Evolutionary conservation across 306 rosid species (phyloP), one percentile per base, ranked within the genome.

Genomic region (Hippophae tibetana): DNA sequence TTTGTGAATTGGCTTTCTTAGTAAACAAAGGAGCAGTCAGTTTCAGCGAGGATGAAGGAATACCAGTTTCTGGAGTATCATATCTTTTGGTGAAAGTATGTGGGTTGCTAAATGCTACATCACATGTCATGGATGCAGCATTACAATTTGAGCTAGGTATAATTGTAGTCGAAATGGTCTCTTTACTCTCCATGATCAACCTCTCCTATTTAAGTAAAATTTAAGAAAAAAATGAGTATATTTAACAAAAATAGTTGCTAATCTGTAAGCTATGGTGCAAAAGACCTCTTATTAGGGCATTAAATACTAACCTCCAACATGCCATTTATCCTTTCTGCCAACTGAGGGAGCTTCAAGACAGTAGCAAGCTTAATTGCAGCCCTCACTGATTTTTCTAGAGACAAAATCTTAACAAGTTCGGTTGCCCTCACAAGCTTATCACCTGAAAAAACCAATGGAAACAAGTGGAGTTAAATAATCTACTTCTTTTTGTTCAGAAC

Each of bases 321-420:
- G 78, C 67, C 72, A 73, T 79, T 88, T 83, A 92, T 88, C 77
- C 83, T 77, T 76, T 92, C 99, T 0, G 99, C 99, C 81, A 92
- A 69, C 77, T 83, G 78, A 18, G 99, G 99, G 71, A 88, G 99
- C 72, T 92, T 86, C 76, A 88, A 66, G 63, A 82, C 78, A 42
- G 96, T 88, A 18, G 86, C 99, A 48, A 92, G 89, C 80, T 92
- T 92, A 53, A 92, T 88, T 74, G 99, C 95, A 44, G 93, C 99
- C 80, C 75, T 82, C 42, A 92, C 86, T 57, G 95, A 88, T 74
- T 85, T 92, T 70, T 92, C 99, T 56, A 83, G 72, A 18, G 96
- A 70, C 69, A 92, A 69, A 70, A 85, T 95, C 80, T 83, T 83
- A 75, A 88, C 81, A 8, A 92, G 89, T 74, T 92, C 99, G 14